Base-by-base conservation (phyloP, 2,329 filamentous ascomycete species). In the Botrytis sinoallii region DNA sequence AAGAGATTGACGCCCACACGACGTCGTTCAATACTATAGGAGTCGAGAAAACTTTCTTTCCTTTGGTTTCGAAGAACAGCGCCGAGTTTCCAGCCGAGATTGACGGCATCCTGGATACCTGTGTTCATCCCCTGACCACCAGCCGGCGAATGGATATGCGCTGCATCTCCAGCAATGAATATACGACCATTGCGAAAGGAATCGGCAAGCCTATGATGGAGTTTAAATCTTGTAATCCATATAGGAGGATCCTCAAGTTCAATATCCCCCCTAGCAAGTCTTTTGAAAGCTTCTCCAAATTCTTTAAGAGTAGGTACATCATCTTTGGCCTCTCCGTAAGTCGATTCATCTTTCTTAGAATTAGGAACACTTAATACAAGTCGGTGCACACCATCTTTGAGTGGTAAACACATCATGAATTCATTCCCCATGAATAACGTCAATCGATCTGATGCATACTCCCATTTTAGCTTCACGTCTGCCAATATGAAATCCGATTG, bases 1-100 rank as follows among this genome's bases (percentile, higher is more conserved):
- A 86, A 78, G 0, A 88, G 81, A 40, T 81, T 81, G 14, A 81
- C 75, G 0, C 86, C 86, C 55, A 88, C 84, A 4, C 85, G 68
- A 25, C 83, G 82, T 10, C 87, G 83, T 77, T 88, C 86, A 4
- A 77, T 75, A 70, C 85, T 82, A 77, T 88, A 88, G 20, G 82
- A 85, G 67, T 85, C 81, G 0, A 89, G 81, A 1, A 88, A 80
- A 0, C 80, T 76, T 16, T 83, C 79, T 18, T 79, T 79, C 2
- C 82, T 75, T 48, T 77, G 69, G 3, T 71, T 71, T 25, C 88
- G 0, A 83, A 74, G 40, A 42, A 74, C 72, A 59, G 48, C 64
- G 29, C 68, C 81, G 1, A 83, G 76, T 69, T 83, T 83, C 82
- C 82, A 83, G 5, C 78, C 82, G 0, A 83, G 72, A 68, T 82